Base-by-base conservation (phyloP, 495 filamentous ascomycete genomes). In the Parathielavia appendiculata region DNA sequence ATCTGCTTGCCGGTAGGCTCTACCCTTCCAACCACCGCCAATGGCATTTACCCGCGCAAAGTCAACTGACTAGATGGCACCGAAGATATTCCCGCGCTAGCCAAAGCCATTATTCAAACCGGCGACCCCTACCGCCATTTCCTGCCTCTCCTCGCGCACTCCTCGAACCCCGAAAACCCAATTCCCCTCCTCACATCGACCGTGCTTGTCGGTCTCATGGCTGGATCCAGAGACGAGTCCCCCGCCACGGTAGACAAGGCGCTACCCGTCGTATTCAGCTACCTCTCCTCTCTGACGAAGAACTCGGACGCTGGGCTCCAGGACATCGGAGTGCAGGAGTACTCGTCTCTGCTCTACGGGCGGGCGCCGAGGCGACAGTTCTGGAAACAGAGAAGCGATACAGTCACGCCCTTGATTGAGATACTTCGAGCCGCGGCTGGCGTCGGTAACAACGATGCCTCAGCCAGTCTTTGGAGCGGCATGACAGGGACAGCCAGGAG, bases 281-380 rank as follows among this genome's bases (percentile, higher is more conserved):
- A 96, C 73, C 83, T 97, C 40, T 86, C 90, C n/a, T 81, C 81
- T 40, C 76, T 90, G 45, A 85, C 88, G 53, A 89, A 90, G 73
- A 90, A 84, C 67, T 79, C 89, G 50, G 76, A 79, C 60, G 88
- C 88, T 56, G 90, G 90, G 19, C 79, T 96, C 20, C 93, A 97
- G 71, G 95, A 99, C 66, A 96, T 97, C 70, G 92, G 90, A 6
- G 91, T 97, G 11, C 87, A 91, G 69, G 83, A 90, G 69, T 93
- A 95, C 73, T 96, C 95, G 35, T 81, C 87, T 4, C 76, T 97
- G n/a, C 75, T 97, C 19, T 84, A 90, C 48, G 90, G 82, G 26
- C 81, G 76, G 54, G 83, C 81, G 52, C 80, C 91, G n/a, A 79
- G 93, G 51, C 80, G 85, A 59, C 76, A 91, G 13, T 97, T 97